Evolutionary conservation across 331 rosid species (phyloP).

Genomic region (Acacia pycnantha): DNA sequence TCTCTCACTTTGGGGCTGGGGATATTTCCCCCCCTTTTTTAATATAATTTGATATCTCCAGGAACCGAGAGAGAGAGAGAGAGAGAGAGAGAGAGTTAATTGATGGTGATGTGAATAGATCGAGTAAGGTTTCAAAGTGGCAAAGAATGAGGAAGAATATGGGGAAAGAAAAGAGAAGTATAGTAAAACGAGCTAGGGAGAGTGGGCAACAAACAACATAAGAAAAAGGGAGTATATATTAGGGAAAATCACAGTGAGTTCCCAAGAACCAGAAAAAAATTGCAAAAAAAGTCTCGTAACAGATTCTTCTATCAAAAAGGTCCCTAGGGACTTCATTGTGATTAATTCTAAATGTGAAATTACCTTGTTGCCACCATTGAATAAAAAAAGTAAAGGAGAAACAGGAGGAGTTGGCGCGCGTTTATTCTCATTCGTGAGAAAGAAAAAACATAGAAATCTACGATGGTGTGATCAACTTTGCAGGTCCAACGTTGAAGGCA

Average conservation of each 20-base stretch:
- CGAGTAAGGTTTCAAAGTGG: constrained; percentile 24
- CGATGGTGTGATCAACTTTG: too few species aligned
- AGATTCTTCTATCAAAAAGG: too few species aligned
- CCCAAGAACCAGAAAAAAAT: too few species aligned
- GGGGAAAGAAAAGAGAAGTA: constrained; percentile 17
- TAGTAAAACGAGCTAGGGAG: constrained; percentile 25
- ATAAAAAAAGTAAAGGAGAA: too few species aligned
- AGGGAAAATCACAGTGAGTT: too few species aligned
- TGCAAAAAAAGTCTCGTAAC: fast-evolving
- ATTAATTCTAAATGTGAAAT: too few species aligned
- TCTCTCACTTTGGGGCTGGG: constrained; percentile 49
- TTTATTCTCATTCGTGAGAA: too few species aligned
- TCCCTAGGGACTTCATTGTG: too few species aligned
- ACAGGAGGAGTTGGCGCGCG: too few species aligned
- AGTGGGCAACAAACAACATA: constrained; percentile 19
- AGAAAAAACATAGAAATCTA: too few species aligned
- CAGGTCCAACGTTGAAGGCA: too few species aligned
- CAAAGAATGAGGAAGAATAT: background rate
- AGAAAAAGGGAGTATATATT: constrained; percentile 28
- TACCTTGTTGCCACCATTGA: too few species aligned
- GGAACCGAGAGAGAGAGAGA: background rate
- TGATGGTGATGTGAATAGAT: constrained; percentile 25
- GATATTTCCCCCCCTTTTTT: constrained; percentile 28
- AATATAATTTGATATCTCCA: background rate
- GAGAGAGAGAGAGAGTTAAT: background rate